phyloP scores from a whole-genome alignment of 2,329 filamentous ascomycete genomes.

The Colletotrichum siamense region DNA sequence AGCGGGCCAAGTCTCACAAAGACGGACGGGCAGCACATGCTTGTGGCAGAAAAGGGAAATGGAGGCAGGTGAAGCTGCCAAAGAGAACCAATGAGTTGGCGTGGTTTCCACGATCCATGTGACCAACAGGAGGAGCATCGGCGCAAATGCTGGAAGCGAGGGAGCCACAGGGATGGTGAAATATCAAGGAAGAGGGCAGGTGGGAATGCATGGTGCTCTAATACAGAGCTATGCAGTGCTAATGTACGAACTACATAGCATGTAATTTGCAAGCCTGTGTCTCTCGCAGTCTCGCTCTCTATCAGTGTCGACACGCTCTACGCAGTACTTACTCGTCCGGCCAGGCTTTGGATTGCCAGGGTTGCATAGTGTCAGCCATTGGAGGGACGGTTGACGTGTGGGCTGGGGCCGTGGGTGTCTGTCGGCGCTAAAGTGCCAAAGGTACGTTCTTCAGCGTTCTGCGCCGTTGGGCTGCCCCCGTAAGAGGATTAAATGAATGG shows the following conservation, averaged over 20 bases:
- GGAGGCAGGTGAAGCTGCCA: background rate
- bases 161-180: conserved; percentile 6
- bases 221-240: background rate
- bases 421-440: conserved; percentile 7
- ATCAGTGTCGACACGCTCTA: background rate
- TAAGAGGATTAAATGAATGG: background rate
- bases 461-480: conserved; percentile 6
- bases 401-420: background rate
- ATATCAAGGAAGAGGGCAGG: background rate
- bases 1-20: background rate
- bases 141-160: background rate
- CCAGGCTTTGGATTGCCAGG: conserved; percentile 2
- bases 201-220: background rate
- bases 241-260: background rate
- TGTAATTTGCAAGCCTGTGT: background rate
- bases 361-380: background rate
- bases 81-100: background rate
- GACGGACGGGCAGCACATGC: background rate
- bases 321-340: background rate
- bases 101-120: background rate
- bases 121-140: background rate
- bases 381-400: background rate
- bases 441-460: conserved; percentile 20
- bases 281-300: background rate
- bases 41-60: conserved; percentile 5